These are phyloP conservation scores for Corylus avellana DNA, from an alignment of 306 rosid species.

Conservation along the genomic window DNA sequence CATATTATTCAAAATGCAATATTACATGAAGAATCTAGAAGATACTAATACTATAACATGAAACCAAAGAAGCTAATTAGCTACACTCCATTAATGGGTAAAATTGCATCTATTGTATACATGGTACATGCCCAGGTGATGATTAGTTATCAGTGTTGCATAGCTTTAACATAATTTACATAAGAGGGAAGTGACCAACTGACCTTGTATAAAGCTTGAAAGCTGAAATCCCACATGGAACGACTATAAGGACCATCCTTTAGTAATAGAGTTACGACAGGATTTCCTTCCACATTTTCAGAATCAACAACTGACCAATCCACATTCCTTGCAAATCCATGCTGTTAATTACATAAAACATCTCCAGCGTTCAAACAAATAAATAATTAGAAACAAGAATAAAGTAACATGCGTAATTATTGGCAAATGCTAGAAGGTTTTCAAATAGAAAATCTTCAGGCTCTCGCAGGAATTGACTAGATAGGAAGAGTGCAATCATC, in stretches of 20 bases:
- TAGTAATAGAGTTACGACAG: constrained; percentile 70
- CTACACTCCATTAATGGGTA: not conserved
- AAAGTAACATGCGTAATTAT: not conserved
- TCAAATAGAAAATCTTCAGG: not conserved
- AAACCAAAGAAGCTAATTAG: not conserved
- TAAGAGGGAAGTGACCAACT: constrained; percentile 25
- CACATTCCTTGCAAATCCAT: constrained; percentile 88
- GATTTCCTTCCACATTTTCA: constrained; percentile 72
- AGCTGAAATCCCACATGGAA: constrained; percentile 91
- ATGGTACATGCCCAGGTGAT: not conserved
- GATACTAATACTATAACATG: not conserved
- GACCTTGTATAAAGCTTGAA: constrained; percentile 90
- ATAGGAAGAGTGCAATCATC: not conserved
- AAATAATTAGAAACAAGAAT: constrained; percentile 10
- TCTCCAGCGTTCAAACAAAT: constrained; percentile 16
- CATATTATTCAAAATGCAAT: constrained; percentile 3
- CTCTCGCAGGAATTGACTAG: not conserved
- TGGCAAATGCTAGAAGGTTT: not conserved
- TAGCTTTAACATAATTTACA: constrained; percentile 18
- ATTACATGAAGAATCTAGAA: not conserved
- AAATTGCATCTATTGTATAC: constrained; percentile 4
- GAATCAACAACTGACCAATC: constrained; percentile 82
- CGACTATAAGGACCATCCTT: constrained; percentile 80
- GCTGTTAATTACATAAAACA: constrained; percentile 52
- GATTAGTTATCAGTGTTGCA: not conserved